Evolutionary conservation across 2,329 filamentous ascomycete genomes (phyloP).

Genomic region (Nemania diffusa): DNA sequence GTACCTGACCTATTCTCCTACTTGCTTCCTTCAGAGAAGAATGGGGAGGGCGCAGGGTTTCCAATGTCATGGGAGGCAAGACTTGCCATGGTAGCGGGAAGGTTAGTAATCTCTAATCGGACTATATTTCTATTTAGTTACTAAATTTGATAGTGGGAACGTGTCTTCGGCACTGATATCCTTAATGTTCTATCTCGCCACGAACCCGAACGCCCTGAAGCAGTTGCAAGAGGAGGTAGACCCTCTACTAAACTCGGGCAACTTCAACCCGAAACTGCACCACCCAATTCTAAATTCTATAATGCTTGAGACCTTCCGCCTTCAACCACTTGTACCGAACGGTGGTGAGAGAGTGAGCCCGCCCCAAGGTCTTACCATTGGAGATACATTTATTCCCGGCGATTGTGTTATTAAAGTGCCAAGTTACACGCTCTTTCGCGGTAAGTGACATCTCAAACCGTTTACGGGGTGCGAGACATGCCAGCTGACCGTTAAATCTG

Average conservation of each 20-base stretch:
- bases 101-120: neutral
- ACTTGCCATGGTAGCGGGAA: neutral
- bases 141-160: neutral
- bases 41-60: neutral
- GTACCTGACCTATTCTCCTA: neutral
- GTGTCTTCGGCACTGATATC: neutral
- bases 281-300: neutral
- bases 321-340: neutral
- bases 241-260: neutral
- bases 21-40: neutral
- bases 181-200: neutral
- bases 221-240: neutral
- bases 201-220: neutral
- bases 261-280: neutral
- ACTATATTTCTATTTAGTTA: neutral
- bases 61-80: neutral
- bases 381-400: neutral
- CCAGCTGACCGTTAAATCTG: neutral
- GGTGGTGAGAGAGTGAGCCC: neutral
- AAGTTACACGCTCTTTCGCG: neutral
- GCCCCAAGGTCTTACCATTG: neutral
- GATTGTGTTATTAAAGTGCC: neutral
- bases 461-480: neutral
- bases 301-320: neutral
- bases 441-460: neutral